Evolutionary conservation across 1,139 yeast genomes (phyloP).

Genomic region (Suhomyces ambrosiae): DNA sequence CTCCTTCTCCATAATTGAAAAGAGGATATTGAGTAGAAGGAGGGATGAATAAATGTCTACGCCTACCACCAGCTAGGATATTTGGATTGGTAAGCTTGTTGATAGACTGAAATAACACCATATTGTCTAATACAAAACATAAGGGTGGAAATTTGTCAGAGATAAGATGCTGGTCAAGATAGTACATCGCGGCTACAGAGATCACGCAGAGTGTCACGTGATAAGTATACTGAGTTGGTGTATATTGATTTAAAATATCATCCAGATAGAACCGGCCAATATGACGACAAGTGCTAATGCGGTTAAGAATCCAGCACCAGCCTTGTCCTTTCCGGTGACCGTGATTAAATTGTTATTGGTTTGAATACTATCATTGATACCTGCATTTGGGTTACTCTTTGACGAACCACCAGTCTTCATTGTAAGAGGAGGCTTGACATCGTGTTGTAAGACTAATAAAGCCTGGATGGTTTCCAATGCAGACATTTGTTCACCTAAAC

Average conservation of each 20-base stretch:
- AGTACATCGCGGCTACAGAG: slow-evolving; percentile 1
- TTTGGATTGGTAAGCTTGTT: slow-evolving; percentile 47
- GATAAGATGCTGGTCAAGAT: not conserved
- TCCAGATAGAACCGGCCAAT: slow-evolving; percentile 48
- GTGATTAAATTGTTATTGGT: slow-evolving; percentile 38
- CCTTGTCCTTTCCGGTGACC: slow-evolving; percentile 42
- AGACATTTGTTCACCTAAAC: slow-evolving; percentile 93
- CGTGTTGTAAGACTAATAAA: slow-evolving; percentile 46
- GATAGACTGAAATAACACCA: slow-evolving; percentile 47
- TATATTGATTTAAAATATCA: slow-evolving; percentile 34
- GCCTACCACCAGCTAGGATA: slow-evolving; percentile 41
- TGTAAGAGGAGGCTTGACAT: slow-evolving; percentile 61
- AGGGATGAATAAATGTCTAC: slow-evolving; percentile 59
- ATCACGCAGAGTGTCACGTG: not conserved
- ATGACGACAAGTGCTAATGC: slow-evolving; percentile 42
- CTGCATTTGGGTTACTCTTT: slow-evolving; percentile 49
- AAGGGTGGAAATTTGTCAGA: too few species aligned
- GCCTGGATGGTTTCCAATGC: slow-evolving; percentile 80
- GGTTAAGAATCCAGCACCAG: slow-evolving; percentile 52
- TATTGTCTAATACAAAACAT: slow-evolving; percentile 12
- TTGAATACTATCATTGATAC: slow-evolving; percentile 27
- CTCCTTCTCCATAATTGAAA: slow-evolving; percentile 61
- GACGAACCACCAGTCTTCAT: slow-evolving; percentile 63
- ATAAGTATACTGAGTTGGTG: not conserved
- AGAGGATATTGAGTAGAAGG: slow-evolving; percentile 71